Evolutionary conservation across 352 stramenopile species (phyloP).

Genomic region (Phytophthora podocarpi): DNA sequence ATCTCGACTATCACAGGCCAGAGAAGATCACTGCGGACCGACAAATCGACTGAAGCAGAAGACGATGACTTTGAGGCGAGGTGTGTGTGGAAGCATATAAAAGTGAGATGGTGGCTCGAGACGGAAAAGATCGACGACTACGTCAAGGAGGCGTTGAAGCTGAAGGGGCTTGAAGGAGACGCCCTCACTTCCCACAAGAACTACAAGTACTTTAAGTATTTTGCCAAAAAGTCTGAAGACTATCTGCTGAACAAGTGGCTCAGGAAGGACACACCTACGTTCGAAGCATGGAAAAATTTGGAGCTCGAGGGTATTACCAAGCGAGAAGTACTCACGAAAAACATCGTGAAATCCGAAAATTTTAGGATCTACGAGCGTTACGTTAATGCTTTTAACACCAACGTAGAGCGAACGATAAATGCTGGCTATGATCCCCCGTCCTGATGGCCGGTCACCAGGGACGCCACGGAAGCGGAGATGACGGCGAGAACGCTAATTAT

Average conservation of each 20-base stretch:
- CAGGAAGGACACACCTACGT: background rate
- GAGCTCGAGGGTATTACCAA: background rate
- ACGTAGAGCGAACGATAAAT: background rate
- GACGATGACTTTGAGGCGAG: background rate
- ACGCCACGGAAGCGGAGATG: background rate
- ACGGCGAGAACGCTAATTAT: background rate
- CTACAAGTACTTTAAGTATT: slow-evolving; percentile 2
- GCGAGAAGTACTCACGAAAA: background rate
- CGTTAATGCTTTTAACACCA: background rate
- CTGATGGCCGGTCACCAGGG: background rate
- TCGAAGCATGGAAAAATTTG: background rate
- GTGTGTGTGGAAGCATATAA: background rate
- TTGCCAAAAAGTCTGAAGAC: background rate
- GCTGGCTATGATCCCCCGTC: background rate
- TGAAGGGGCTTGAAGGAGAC: background rate
- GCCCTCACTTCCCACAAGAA: background rate
- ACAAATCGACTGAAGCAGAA: background rate
- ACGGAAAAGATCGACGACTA: background rate
- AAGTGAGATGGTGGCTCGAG: slow-evolving; percentile 4
- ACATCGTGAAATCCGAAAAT: background rate
- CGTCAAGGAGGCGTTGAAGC: background rate
- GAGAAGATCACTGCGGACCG: background rate
- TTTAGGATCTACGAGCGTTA: background rate
- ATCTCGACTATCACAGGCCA: background rate
- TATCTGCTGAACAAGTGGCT: background rate